Evolutionary conservation across 495 filamentous ascomycete genomes (phyloP).

Genomic region (Chlorociboria aeruginascens): DNA sequence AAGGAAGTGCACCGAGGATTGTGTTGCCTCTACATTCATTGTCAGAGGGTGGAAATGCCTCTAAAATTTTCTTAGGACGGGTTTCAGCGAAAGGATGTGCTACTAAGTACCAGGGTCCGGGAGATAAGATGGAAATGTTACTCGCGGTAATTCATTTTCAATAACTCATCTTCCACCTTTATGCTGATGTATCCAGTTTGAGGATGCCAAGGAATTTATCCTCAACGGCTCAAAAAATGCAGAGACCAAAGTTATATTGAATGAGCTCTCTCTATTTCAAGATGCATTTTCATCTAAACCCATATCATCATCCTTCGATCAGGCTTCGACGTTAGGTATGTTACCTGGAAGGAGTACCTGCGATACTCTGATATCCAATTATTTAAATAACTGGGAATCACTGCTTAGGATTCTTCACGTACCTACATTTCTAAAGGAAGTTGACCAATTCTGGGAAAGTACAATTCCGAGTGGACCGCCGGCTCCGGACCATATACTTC

Average conservation of each 20-base stretch:
- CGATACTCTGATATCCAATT: not conserved
- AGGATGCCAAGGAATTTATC: slow-evolving; percentile 12
- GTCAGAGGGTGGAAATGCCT: not conserved
- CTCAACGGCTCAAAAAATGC: slow-evolving; percentile 4
- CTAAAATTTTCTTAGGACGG: not conserved
- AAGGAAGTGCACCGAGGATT: no score
- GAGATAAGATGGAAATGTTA: slow-evolving; percentile 13
- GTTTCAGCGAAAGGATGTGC: slow-evolving; percentile 7
- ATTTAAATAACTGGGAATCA: slow-evolving; percentile 6
- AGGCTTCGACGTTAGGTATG: slow-evolving; percentile 3
- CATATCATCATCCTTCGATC: not conserved
- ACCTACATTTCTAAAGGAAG: slow-evolving; percentile 5
- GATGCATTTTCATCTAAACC: not conserved
- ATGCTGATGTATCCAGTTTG: slow-evolving; percentile 8
- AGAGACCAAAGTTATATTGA: not conserved
- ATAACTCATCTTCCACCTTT: not conserved
- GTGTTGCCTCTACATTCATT: no score
- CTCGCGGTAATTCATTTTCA: slow-evolving; percentile 7
- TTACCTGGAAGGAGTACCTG: not conserved
- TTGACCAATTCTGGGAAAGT: not conserved
- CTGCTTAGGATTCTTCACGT: slow-evolving; percentile 12
- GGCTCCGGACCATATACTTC: slow-evolving; percentile 2
- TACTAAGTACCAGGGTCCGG: slow-evolving; percentile 9
- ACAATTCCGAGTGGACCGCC: not conserved
- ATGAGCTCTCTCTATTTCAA: slow-evolving; percentile 9